These are phyloP conservation scores for Taxawa tesnikishii DNA, from an alignment of 2,329 filamentous ascomycete genomes.

Conservation along the genomic window DNA sequence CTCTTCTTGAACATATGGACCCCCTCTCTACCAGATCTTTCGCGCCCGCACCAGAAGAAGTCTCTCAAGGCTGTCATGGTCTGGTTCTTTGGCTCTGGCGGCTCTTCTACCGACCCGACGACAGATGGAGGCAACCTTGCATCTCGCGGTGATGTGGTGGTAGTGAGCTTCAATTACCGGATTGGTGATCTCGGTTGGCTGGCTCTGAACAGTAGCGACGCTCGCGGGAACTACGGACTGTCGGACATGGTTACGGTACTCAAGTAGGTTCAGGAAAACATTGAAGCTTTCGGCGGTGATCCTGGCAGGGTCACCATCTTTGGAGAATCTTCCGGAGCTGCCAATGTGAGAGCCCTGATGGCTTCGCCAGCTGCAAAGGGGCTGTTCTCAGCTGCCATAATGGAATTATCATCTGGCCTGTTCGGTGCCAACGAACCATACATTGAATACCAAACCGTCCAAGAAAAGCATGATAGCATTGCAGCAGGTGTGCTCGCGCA, in stretches of 20 bases:
- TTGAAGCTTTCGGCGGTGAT: slow-evolving; percentile 17
- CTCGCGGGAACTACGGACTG: too few species aligned
- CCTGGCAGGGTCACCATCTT: slow-evolving; percentile 14
- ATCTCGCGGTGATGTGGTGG: slow-evolving; percentile 1
- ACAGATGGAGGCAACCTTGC: too few species aligned
- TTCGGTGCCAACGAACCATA: too few species aligned
- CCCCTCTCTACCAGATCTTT: slow-evolving; percentile 21
- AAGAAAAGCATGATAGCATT: too few species aligned
- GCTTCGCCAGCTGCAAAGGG: too few species aligned
- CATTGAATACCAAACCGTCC: too few species aligned
- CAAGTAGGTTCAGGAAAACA: slow-evolving; percentile 17
- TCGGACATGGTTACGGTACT: too few species aligned
- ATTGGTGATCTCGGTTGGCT: too few species aligned
- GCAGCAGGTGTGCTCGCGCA: slow-evolving; percentile 32
- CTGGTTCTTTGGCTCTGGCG: slow-evolving; percentile 23
- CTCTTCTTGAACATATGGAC: slow-evolving; percentile 29
- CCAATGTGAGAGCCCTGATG: slow-evolving; percentile 36
- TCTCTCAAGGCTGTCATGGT: slow-evolving; percentile 34
- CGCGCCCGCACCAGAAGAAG: too few species aligned
- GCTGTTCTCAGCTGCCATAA: slow-evolving; percentile 69
- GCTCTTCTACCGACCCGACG: too few species aligned
- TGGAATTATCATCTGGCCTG: too few species aligned
- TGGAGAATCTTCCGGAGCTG: slow-evolving; percentile 20
- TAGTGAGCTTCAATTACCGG: slow-evolving; percentile 1
- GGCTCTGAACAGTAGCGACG: too few species aligned